Evolutionary conservation across 2,329 filamentous ascomycete species (phyloP).

Genomic region (Aspergillus spinulosporus): DNA sequence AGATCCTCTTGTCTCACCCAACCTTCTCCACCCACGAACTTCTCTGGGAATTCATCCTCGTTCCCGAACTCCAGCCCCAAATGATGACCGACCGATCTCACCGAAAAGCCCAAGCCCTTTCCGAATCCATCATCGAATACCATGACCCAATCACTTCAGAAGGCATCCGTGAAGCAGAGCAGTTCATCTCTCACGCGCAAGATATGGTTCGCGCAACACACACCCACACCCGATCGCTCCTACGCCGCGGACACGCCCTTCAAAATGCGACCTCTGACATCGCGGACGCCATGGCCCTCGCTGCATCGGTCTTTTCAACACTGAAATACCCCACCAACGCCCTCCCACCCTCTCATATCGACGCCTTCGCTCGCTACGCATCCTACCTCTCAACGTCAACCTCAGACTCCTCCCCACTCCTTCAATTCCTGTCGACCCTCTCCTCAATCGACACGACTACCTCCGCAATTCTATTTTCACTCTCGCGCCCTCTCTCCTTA

Average conservation of each 20-base stretch:
- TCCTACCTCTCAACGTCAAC: constrained; percentile 61
- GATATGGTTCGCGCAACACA: constrained; percentile 87
- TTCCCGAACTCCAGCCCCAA: constrained; percentile 85
- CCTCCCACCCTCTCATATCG: constrained; percentile 66
- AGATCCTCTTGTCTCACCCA: constrained; percentile 80
- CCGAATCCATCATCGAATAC: constrained; percentile 85
- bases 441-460: constrained; percentile 81
- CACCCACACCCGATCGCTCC: constrained; percentile 76
- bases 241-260: constrained; percentile 74
- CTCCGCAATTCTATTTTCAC: constrained; percentile 73
- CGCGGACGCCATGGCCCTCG: constrained; percentile 45
- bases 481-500: constrained; percentile 75
- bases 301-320: constrained; percentile 51
- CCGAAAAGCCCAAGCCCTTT: constrained; percentile 78
- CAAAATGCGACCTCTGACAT: constrained; percentile 60
- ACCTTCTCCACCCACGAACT: constrained; percentile 96
- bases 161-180: constrained; percentile 83
- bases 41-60: constrained; percentile 98
- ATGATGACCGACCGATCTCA: constrained; percentile 87
- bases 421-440: constrained; percentile 72
- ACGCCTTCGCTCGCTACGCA: constrained; percentile 72
- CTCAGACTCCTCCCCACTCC: constrained; percentile 69
- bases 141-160: constrained; percentile 70
- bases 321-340: constrained; percentile 56
- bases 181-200: constrained; percentile 86